Conservation (phyloP, 805 yeast species). For the Dipodascus geniculatus region DNA sequence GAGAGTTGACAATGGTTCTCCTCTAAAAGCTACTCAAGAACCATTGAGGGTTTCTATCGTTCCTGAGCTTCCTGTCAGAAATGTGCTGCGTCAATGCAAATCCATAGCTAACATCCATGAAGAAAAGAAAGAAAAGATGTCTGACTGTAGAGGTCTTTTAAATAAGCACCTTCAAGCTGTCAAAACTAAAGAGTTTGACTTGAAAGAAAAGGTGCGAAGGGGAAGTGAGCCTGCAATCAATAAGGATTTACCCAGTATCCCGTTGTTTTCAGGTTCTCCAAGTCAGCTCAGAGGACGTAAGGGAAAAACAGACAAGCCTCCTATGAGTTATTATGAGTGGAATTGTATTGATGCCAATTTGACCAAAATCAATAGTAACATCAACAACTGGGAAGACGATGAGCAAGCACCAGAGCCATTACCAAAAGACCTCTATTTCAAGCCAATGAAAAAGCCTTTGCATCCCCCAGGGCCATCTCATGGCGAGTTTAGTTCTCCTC, state of each 20-base stretch:
- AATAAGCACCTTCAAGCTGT: neutral
- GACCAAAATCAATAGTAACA: neutral
- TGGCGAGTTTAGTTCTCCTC: neutral
- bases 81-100: neutral
- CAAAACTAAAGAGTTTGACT: neutral
- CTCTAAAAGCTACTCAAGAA: too few species aligned
- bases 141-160: neutral
- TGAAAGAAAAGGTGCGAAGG: neutral
- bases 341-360: constrained; percentile 1
- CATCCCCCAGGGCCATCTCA: too few species aligned
- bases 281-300: neutral
- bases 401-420: neutral
- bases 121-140: neutral
- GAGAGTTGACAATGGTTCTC: too few species aligned
- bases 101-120: neutral
- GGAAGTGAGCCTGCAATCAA: constrained; percentile 1
- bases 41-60: neutral
- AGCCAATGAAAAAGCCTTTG: too few species aligned
- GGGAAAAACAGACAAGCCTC: neutral
- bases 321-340: constrained; percentile 1
- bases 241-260: neutral
- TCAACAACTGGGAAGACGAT: neutral
- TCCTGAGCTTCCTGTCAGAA: neutral
- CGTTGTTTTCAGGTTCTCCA: neutral
- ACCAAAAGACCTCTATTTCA: neutral